A percentile compares a stretch with the other conserved stretches of the same genome.
Conservation (phyloP, 768 basidiomycete genomes). For the Tulasnella sp. region DNA sequence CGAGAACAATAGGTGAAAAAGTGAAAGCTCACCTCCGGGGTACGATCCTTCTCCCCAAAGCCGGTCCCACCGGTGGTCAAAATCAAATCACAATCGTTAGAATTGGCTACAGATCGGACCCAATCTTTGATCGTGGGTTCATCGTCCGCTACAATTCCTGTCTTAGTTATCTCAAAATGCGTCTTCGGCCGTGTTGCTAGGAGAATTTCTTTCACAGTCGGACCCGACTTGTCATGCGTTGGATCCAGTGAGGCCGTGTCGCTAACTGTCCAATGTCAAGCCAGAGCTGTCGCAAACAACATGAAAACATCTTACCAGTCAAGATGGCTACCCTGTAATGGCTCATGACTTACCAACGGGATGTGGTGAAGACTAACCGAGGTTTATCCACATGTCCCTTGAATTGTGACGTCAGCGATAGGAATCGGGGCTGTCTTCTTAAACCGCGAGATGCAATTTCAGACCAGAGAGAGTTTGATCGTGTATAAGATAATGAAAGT, state of each 20-base stretch:
- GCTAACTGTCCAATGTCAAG: slow-evolving; percentile 40
- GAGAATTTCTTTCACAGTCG: slow-evolving; percentile 44
- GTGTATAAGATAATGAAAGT: background rate
- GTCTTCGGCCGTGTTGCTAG: background rate
- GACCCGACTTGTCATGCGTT: slow-evolving; percentile 52
- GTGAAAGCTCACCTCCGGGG: slow-evolving; percentile 53
- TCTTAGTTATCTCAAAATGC: slow-evolving; percentile 13
- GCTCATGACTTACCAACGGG: too few species aligned
- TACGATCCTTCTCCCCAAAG: slow-evolving; percentile 65
- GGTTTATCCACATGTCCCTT: background rate
- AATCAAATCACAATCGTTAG: slow-evolving; percentile 51
- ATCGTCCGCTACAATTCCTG: slow-evolving; percentile 55
- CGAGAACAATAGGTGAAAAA: background rate
- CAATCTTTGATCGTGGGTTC: slow-evolving; percentile 35
- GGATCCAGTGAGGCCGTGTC: slow-evolving; percentile 47
- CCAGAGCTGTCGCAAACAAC: background rate
- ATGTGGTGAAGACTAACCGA: background rate
- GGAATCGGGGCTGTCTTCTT: background rate
- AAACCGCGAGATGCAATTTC: background rate
- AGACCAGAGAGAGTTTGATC: background rate
- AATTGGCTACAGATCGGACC: slow-evolving; percentile 37
- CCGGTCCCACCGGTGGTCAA: slow-evolving; percentile 83
- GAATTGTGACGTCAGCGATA: background rate
- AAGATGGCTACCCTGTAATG: slow-evolving; percentile 10
- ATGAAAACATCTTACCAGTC: slow-evolving; percentile 11